Percentiles rank a stretch among this genome's conserved stretches.
These are phyloP conservation scores for Claviceps africana DNA, from an alignment of 2,329 filamentous ascomycete genomes.

Conservation along the genomic window DNA sequence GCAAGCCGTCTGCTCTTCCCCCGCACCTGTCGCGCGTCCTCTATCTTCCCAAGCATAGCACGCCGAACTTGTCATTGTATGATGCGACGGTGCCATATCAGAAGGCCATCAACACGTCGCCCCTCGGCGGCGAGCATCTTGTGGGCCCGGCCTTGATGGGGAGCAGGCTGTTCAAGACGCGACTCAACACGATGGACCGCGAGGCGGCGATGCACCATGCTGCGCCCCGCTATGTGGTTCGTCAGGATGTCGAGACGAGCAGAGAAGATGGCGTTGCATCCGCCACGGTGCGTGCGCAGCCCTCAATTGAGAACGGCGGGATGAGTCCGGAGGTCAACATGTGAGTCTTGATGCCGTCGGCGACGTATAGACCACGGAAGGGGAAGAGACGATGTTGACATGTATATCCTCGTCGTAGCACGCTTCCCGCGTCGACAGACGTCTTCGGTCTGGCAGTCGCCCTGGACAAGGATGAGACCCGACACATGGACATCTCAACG, in stretches of 20 bases:
- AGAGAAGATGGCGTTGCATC: neutral
- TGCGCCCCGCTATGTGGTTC: neutral
- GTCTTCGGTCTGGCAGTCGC: conserved; percentile 1
- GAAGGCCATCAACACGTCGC: neutral
- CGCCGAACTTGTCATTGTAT: conserved; percentile 1
- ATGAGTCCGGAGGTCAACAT: neutral
- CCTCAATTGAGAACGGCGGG: too few species aligned
- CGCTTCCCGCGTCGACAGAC: conserved; percentile 1
- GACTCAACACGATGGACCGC: conserved; percentile 1
- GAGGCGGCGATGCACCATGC: neutral
- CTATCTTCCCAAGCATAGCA: conserved; percentile 3
- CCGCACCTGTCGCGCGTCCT: conserved; percentile 3
- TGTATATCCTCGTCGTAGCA: neutral
- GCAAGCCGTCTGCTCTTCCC: conserved; percentile 2
- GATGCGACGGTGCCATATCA: neutral
- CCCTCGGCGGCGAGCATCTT: neutral
- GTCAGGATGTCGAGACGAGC: neutral
- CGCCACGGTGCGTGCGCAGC: neutral
- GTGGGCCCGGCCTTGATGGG: conserved; percentile 1
- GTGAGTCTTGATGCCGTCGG: neutral
- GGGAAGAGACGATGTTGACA: neutral
- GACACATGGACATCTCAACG: neutral
- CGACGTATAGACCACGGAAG: neutral
- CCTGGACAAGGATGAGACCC: neutral
- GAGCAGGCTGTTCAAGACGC: conserved; percentile 4